These are phyloP conservation scores for Verticillium dahliae DNA, from an alignment of 2,329 filamentous ascomycete genomes.

Conservation along the genomic window DNA sequence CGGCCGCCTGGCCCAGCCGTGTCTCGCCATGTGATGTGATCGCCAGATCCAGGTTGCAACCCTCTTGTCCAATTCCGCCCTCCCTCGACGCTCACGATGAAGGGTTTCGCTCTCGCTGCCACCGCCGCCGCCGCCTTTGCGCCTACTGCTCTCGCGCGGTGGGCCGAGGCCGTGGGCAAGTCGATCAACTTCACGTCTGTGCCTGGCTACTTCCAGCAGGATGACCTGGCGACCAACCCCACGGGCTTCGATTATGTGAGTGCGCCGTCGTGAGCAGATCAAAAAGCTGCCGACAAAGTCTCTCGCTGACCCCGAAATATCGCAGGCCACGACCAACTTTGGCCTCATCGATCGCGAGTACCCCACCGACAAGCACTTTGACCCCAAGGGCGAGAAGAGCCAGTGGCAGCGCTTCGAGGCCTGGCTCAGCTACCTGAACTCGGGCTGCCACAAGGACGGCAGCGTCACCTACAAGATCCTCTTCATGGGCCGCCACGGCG, in stretches of 20 bases:
- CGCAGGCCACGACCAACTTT: slow-evolving; percentile 53
- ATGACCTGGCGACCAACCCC: slow-evolving; percentile 48
- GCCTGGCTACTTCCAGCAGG: slow-evolving; percentile 58
- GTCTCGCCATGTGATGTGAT: background rate
- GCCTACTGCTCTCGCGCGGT: slow-evolving; percentile 18
- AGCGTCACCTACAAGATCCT: slow-evolving; percentile 58
- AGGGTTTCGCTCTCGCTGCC: slow-evolving; percentile 19
- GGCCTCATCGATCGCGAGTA: slow-evolving; percentile 60
- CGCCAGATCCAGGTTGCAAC: background rate
- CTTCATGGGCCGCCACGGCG: slow-evolving; percentile 63
- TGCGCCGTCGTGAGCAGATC: background rate
- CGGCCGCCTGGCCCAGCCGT: background rate
- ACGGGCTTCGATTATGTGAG: slow-evolving; percentile 58
- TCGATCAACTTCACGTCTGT: slow-evolving; percentile 56
- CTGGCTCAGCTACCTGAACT: slow-evolving; percentile 51
- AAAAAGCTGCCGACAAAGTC: background rate
- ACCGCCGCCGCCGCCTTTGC: slow-evolving; percentile 21
- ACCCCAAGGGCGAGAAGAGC: slow-evolving; percentile 34
- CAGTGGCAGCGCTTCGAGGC: slow-evolving; percentile 60
- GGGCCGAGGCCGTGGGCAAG: slow-evolving; percentile 23
- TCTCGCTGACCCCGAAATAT: background rate
- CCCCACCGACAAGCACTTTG: slow-evolving; percentile 40
- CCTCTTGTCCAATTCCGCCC: background rate
- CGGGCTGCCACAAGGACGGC: slow-evolving; percentile 23
- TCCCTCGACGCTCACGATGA: slow-evolving; percentile 19